phyloP scores from a whole-genome alignment of 2,329 filamentous ascomycete species.

The Paradendryphiella salina region DNA sequence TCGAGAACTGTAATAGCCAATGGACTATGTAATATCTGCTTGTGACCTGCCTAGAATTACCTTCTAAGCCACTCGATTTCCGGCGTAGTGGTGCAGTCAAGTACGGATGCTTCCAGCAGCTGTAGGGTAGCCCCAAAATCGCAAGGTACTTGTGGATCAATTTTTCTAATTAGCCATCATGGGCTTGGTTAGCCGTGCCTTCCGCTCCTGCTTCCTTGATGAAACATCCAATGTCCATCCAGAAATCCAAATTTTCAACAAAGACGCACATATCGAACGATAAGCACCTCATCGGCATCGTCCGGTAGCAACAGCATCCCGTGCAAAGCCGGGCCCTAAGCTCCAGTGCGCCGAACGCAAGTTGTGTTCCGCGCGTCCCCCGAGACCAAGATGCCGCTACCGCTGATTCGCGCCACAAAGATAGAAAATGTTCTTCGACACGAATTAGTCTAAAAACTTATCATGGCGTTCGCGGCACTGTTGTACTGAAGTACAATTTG shows the following conservation, averaged over 20 bases:
- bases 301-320: slow-evolving; percentile 21
- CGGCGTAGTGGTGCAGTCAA: slow-evolving; percentile 16
- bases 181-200: slow-evolving; percentile 14
- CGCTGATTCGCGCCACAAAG: slow-evolving; percentile 13
- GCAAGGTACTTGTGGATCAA: slow-evolving; percentile 27
- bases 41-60: slow-evolving; percentile 20
- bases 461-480: not conserved
- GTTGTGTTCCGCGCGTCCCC: slow-evolving; percentile 25
- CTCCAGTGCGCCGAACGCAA: slow-evolving; percentile 10
- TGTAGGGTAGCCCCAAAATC: slow-evolving; percentile 28
- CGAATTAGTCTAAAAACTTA: not conserved
- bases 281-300: slow-evolving; percentile 30
- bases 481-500: not conserved
- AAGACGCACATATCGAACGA: slow-evolving; percentile 27
- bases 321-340: slow-evolving; percentile 17
- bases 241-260: slow-evolving; percentile 4
- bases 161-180: slow-evolving; percentile 7
- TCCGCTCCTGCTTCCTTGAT: slow-evolving; percentile 23
- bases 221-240: slow-evolving; percentile 10
- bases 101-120: slow-evolving; percentile 24
- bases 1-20: slow-evolving; percentile 21
- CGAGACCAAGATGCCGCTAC: slow-evolving; percentile 12
- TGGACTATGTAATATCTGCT: slow-evolving; percentile 22
- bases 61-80: slow-evolving; percentile 26
- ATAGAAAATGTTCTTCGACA: slow-evolving; percentile 5